Conservation (phyloP, 352 stramenopile genomes). For the Phytophthora pisi region DNA sequence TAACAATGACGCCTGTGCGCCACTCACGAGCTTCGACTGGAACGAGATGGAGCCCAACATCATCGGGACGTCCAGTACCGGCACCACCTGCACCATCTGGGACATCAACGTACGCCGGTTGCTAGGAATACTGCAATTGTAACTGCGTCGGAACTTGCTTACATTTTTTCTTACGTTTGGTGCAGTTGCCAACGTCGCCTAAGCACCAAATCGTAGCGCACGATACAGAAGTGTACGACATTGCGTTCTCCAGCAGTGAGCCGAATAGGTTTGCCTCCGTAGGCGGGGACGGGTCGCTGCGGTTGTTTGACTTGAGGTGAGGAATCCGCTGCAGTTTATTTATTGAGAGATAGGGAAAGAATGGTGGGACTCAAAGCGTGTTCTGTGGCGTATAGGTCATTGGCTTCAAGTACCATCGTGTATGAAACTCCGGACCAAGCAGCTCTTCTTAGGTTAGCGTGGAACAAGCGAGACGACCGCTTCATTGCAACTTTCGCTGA, state of each 20-base stretch:
- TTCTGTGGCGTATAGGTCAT: conserved; percentile 31
- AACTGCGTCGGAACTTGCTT: neutral
- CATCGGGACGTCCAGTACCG: conserved; percentile 96
- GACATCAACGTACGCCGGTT: conserved; percentile 91
- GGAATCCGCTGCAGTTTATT: neutral
- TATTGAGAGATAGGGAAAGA: neutral
- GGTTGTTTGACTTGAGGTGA: conserved; percentile 97
- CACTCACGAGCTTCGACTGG: conserved; percentile 99
- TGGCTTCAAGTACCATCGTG: conserved; percentile 96
- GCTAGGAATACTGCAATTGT: neutral
- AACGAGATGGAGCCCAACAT: conserved; percentile 96
- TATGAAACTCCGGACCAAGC: conserved; percentile 92
- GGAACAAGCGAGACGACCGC: conserved; percentile 98
- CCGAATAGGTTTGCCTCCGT: conserved; percentile 96
- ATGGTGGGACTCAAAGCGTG: conserved; percentile 2
- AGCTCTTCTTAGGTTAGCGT: conserved; percentile 94
- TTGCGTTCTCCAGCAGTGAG: conserved; percentile 95
- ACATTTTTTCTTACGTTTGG: neutral
- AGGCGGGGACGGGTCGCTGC: conserved; percentile 95
- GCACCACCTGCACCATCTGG: conserved; percentile 99
- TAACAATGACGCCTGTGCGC: conserved; percentile 93
- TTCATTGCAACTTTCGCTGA: conserved; percentile 96
- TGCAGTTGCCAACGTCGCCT: conserved; percentile 58
- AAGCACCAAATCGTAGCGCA: conserved; percentile 98
- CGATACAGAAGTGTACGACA: conserved; percentile 98